Evolutionary conservation across 139 green algal genomes (phyloP).

Genomic region (Desmodesmus armatus): DNA sequence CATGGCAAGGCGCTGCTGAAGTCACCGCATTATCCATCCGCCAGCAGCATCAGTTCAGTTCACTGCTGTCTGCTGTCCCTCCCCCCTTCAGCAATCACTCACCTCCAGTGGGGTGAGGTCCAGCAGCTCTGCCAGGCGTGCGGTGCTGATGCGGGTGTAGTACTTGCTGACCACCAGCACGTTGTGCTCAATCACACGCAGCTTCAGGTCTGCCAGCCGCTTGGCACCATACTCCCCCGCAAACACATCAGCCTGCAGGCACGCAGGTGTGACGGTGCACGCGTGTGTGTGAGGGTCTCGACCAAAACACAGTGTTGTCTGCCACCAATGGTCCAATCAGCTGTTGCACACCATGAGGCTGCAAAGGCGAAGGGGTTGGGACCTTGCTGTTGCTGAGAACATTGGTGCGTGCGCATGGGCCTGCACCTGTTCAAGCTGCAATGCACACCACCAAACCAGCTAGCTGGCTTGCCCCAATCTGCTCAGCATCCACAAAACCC

Average conservation of each 20-base stretch:
- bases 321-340: no score
- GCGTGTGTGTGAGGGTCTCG: no score
- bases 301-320: no score
- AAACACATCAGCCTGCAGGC: slow-evolving; percentile 69
- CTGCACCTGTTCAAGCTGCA: no score
- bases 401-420: no score
- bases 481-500: no score
- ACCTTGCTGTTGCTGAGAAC: no score
- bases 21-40: background rate
- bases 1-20: background rate
- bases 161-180: slow-evolving; percentile 91
- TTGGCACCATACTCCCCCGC: slow-evolving; percentile 56
- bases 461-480: no score
- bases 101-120: slow-evolving; percentile 82
- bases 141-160: slow-evolving; percentile 77
- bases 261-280: no score
- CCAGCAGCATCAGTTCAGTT: background rate
- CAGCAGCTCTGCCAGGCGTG: slow-evolving; percentile 89
- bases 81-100: background rate
- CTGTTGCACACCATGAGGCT: no score
- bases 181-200: slow-evolving; percentile 96
- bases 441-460: no score
- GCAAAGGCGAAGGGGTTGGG: no score
- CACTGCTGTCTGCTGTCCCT: background rate
- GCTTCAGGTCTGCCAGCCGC: slow-evolving; percentile 67